These are phyloP conservation scores for Pyrus communis DNA, from an alignment of 306 rosid species.

Conservation along the genomic window DNA sequence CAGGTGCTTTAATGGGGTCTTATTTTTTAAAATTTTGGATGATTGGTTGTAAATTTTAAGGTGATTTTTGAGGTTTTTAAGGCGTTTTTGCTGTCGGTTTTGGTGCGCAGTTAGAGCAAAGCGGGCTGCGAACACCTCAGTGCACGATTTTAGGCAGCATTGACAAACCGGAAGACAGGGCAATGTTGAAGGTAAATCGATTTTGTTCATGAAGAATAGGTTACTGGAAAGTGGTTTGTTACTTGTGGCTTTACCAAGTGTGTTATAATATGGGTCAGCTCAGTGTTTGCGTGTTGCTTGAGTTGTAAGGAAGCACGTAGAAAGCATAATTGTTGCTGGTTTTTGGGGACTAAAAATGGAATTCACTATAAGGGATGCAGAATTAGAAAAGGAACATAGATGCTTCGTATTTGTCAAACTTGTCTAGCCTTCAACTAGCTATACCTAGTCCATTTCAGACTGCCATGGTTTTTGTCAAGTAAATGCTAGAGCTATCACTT, in stretches of 20 bases:
- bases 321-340: not conserved
- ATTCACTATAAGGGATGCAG: not conserved
- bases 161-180: conserved; percentile 53
- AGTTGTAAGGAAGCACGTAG: not conserved
- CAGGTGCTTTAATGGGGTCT: conserved; percentile 34
- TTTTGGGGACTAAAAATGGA: not conserved
- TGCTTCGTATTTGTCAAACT: not conserved
- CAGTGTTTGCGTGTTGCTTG: not conserved
- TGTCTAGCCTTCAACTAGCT: too few relatives aligned
- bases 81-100: conserved; percentile 1
- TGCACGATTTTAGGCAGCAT: conserved; percentile 78
- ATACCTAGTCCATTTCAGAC: too few relatives aligned
- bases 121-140: conserved; percentile 79
- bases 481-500: not conserved
- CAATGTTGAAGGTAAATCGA: conserved; percentile 28
- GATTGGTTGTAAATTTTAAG: not conserved
- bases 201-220: not conserved
- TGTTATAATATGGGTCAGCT: not conserved
- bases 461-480: not conserved
- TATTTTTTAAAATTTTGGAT: not conserved
- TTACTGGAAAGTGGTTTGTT: not conserved
- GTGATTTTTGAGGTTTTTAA: not conserved
- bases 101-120: conserved; percentile 52
- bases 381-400: not conserved
- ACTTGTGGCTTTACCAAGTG: not conserved